Evolutionary conservation across 1,284 basidiomycete genomes (phyloP), one percentile per base, ranked within the genome.

Genomic region (Somion occarium): DNA sequence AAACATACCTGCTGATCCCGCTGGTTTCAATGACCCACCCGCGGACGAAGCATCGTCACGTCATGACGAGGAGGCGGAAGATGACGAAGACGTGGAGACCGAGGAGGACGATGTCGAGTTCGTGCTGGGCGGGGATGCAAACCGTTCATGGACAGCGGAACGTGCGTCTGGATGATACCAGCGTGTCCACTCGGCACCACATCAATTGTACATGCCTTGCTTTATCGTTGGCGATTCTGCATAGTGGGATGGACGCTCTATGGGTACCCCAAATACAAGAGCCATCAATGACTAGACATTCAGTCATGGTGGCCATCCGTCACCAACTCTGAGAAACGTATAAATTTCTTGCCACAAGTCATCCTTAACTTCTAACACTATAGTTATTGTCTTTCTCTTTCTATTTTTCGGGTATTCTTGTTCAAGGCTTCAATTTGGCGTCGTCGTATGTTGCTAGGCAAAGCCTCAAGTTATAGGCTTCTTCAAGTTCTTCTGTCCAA

Each of bases 31-130:
- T 27, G 47, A 22, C 27, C 53, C 39, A 25, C 43, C 57, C 42
- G 42, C 45, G 41, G 54, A 48, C 30, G 51, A 49, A 11, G 42
- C 30, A 25, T 49, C 38, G n/a, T 45, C 50, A 22, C 38, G 22
- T 23, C 43, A 41, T 51, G 47, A 48, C 5, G 54, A 38, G 12
- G 53, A 56, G 0, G 57, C 54, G 22, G 71, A 74, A 2, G 77
- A 79, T 23, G 76, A 78, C 22, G 69, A 80, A 26, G 78, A 73
- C 44, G 76, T 80, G 53, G 76, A 61, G 24, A 58, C 56, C 0
- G 57, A 55, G 24, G 71, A 74, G 2, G 77, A 79, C 24, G 76
- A 78, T 24, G 69, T 80, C 30, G 78, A 73, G 45, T 76, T 79
- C 53, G 76, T 79, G 45, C 69, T 80, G 48, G 75, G 71, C 46